Evolutionary conservation across 1,139 yeast genomes (phyloP), one percentile per base, ranked within the genome.

Genomic region (Zhuliangozyma parablackwelliae): DNA sequence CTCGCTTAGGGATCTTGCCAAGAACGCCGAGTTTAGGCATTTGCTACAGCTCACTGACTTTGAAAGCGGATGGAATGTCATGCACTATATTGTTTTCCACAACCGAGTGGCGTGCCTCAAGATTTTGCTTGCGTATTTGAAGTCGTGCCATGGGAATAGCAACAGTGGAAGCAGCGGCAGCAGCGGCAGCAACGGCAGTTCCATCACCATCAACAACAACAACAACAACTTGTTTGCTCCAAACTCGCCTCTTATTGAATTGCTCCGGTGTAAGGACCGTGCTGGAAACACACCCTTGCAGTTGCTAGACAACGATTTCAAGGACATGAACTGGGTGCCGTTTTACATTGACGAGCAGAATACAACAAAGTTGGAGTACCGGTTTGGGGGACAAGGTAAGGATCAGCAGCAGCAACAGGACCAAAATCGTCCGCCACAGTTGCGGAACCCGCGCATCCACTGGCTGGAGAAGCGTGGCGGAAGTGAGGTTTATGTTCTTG

Each of bases 1-100:
- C 34, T 55, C 72, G 16, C 59, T 84, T 26, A 50, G 58, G 21
- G 63, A 63, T 30, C 47, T 84, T 6, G 56, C 83, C 29, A 69
- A 69, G 40, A 70, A 76, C 46, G 66, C 72, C 7, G 67, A 72
- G 6, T 42, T 56, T 32, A 64, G 59, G 36, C 25, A 36, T 5
- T 43, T 80, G 32, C 45, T 80, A 2, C 49, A 54, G 9, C 55
- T 72, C 1, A 60, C 67, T 2, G 97, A 90, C 54, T 66, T 65
- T 39, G 97, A 90, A 56, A 87, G 78, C 52, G 87, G 89, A 1
- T 89, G 95, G 85, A 84, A 87, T 29, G 79, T 89, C 26, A 64
- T 89, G 31, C 97, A 90, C 57, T 75, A 77, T 49, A 80, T 80
- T 30, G 67, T 83, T 30, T 78, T 66, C 48, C 62, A 69, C 53